These are phyloP conservation scores for Rhizopogon vinicolor DNA, from an alignment of 768 basidiomycete species.

Conservation along the genomic window DNA sequence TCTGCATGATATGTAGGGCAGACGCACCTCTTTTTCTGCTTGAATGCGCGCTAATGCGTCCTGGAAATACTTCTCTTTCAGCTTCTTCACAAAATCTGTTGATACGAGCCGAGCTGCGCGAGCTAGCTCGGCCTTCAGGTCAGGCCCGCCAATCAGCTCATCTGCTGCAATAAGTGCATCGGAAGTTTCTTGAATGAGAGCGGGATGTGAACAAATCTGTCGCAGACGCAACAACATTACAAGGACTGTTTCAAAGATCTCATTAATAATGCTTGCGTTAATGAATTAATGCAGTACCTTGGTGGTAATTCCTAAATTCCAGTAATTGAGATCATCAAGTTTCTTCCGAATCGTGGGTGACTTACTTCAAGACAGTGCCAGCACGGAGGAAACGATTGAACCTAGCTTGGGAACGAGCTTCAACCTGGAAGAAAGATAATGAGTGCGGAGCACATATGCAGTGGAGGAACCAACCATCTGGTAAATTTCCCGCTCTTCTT, in stretches of 20 bases:
- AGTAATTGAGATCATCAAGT: not conserved
- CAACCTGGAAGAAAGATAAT: conserved; percentile 32
- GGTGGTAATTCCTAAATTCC: conserved; percentile 45
- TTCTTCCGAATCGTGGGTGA: not conserved
- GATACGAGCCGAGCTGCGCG: conserved; percentile 42
- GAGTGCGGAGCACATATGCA: not conserved
- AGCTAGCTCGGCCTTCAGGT: conserved; percentile 36
- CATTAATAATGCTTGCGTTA: not conserved
- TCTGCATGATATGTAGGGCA: not conserved
- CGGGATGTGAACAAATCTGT: conserved; percentile 67
- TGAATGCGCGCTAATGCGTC: conserved; percentile 38
- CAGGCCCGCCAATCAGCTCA: conserved; percentile 26
- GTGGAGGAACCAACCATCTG: conserved; percentile 32
- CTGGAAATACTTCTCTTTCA: conserved; percentile 44
- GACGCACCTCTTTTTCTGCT: conserved; percentile 49
- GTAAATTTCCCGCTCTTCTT: conserved; percentile 65
- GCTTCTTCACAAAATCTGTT: conserved; percentile 42
- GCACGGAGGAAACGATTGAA: conserved; percentile 61
- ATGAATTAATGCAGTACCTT: conserved; percentile 37
- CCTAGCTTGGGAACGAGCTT: conserved; percentile 46
- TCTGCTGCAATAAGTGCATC: conserved; percentile 39
- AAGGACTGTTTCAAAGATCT: conserved; percentile 26
- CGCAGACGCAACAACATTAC: conserved; percentile 51
- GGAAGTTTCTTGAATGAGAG: conserved; percentile 55
- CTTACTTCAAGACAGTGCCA: conserved; percentile 66